phyloP scores from a whole-genome alignment of 2,329 filamentous ascomycete genomes.

The Aplosporella prunicola region DNA sequence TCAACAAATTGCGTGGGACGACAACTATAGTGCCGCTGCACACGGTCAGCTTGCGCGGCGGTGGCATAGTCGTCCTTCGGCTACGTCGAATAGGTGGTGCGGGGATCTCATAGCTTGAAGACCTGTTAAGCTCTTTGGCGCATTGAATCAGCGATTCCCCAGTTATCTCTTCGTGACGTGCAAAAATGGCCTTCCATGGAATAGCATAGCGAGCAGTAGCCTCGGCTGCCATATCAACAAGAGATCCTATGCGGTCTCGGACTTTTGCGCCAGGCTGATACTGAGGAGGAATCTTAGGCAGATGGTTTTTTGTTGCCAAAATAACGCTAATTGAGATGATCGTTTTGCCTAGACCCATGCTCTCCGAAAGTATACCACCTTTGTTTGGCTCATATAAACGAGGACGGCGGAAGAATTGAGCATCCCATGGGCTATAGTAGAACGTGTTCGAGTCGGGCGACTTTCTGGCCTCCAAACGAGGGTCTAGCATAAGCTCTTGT shows the following conservation, averaged over 20 bases:
- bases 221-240: conserved; percentile 69
- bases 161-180: conserved; percentile 38
- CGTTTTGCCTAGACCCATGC: conserved; percentile 76
- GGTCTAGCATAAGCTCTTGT: conserved; percentile 58
- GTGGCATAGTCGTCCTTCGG: conserved; percentile 30
- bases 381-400: conserved; percentile 62
- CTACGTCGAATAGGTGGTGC: conserved; percentile 30
- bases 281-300: conserved; percentile 55
- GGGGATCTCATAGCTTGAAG: conserved; percentile 33
- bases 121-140: conserved; percentile 22
- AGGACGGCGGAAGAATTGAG: conserved; percentile 54
- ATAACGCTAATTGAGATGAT: conserved; percentile 68
- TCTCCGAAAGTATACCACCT: conserved; percentile 72
- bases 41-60: conserved; percentile 48
- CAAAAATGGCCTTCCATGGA: conserved; percentile 61
- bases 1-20: conserved; percentile 71
- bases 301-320: conserved; percentile 62
- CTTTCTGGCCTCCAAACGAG: conserved; percentile 52
- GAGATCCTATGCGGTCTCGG: conserved; percentile 46
- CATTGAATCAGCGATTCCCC: conserved; percentile 33
- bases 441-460: conserved; percentile 55
- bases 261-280: conserved; percentile 40
- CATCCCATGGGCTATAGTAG: conserved; percentile 60
- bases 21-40: conserved; percentile 66
- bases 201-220: conserved; percentile 55